Percentiles rank a stretch among this genome's conserved stretches.
These are phyloP conservation scores for Capronia epimyces DNA, from an alignment of 2,329 filamentous ascomycete species.

Conservation along the genomic window DNA sequence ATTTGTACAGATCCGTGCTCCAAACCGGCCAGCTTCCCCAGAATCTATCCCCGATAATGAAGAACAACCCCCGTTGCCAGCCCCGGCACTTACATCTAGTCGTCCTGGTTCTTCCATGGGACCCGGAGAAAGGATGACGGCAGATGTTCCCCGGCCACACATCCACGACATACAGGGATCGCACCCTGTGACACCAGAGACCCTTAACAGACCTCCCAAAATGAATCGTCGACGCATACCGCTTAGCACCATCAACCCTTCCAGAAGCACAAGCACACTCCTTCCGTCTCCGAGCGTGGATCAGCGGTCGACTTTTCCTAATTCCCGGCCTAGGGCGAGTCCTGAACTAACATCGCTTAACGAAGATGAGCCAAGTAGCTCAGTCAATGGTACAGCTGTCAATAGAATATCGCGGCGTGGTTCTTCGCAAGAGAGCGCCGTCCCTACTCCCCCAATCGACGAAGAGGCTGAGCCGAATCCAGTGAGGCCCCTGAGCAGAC, in stretches of 20 bases:
- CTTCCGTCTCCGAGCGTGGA: conserved; percentile 24
- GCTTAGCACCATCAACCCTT: conserved; percentile 2
- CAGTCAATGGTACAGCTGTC: conserved; percentile 9
- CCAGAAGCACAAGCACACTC: conserved; percentile 10
- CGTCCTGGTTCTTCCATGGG: not conserved
- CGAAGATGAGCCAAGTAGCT: conserved; percentile 3
- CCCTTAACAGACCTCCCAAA: conserved; percentile 10
- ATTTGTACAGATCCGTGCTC: conserved; percentile 3
- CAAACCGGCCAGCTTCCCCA: conserved; percentile 26
- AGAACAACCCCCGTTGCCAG: conserved; percentile 6
- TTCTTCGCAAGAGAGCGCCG: conserved; percentile 24
- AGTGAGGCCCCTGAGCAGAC: conserved; percentile 37
- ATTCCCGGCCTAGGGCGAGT: conserved; percentile 5
- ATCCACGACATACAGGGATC: conserved; percentile 23
- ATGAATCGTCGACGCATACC: conserved; percentile 3
- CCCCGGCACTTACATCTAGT: not conserved
- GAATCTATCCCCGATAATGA: conserved; percentile 27
- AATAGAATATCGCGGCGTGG: conserved; percentile 10
- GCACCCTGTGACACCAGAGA: conserved; percentile 29
- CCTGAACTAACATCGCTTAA: conserved; percentile 1
- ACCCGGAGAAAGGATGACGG: conserved; percentile 4
- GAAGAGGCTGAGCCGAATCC: conserved; percentile 21
- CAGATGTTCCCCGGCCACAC: conserved; percentile 9
- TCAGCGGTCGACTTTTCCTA: conserved; percentile 15
- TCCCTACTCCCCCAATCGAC: conserved; percentile 30